phyloP scores from a whole-genome alignment of 495 filamentous ascomycete species.

The Corynascus novoguineensis region DNA sequence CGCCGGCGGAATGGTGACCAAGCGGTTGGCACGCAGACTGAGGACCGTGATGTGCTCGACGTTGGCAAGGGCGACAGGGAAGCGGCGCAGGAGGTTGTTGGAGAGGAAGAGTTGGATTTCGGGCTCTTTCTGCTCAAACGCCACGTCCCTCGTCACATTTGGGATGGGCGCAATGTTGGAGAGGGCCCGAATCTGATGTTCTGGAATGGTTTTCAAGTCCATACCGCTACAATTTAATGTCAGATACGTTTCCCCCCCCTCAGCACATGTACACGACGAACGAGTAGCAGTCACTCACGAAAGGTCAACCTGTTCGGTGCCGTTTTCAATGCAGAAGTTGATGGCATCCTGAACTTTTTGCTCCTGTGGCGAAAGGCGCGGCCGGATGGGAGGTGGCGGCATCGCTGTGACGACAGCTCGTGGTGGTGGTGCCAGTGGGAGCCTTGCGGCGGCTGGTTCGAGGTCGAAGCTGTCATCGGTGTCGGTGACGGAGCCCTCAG shows the following conservation, averaged over 20 bases:
- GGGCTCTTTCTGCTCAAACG: conserved; percentile 42
- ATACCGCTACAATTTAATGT: conserved; percentile 26
- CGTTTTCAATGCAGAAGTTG: conserved; percentile 54
- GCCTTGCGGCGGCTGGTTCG: conserved; percentile 13
- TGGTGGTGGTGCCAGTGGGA: not conserved
- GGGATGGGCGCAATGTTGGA: conserved; percentile 53
- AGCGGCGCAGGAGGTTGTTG: conserved; percentile 50
- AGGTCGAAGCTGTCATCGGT: conserved; percentile 34
- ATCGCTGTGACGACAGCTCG: not conserved
- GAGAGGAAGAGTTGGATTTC: conserved; percentile 59
- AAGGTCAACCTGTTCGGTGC: conserved; percentile 58
- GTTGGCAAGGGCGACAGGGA: conserved; percentile 50
- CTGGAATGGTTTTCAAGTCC: conserved; percentile 36
- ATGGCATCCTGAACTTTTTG: conserved; percentile 36
- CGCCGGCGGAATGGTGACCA: conserved; percentile 57
- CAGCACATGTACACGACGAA: no score
- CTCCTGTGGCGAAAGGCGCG: conserved; percentile 27
- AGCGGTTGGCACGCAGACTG: conserved; percentile 64
- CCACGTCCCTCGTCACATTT: conserved; percentile 32
- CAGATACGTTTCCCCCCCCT: not conserved
- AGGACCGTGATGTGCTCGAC: conserved; percentile 59
- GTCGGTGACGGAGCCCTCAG: conserved; percentile 52
- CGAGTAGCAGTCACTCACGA: conserved; percentile 53
- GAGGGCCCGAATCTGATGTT: conserved; percentile 50
- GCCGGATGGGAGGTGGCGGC: not conserved